phyloP scores from a whole-genome alignment of 495 filamentous ascomycete genomes.

The Neurospora sp. region DNA sequence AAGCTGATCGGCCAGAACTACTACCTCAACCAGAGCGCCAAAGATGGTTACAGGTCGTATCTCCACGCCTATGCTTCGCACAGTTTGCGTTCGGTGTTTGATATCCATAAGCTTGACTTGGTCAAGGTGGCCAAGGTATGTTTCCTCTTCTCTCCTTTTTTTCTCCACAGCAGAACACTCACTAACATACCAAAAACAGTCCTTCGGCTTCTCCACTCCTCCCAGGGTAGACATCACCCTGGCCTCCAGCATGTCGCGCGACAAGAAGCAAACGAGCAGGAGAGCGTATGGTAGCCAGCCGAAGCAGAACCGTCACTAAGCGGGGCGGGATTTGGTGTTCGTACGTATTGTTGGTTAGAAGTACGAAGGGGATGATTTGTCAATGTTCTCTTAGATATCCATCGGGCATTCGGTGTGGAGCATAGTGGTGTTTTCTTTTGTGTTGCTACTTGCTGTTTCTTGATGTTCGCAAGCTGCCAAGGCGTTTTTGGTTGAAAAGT shows the following conservation, averaged over 20 bases:
- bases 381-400: neutral
- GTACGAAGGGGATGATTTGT: neutral
- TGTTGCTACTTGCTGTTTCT: neutral
- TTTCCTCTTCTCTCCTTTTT: neutral
- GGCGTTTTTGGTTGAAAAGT: neutral
- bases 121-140: slow-evolving; percentile 73
- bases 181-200: slow-evolving; percentile 21
- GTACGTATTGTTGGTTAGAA: neutral
- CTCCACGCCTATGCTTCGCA: slow-evolving; percentile 92
- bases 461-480: neutral
- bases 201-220: slow-evolving; percentile 83
- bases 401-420: neutral
- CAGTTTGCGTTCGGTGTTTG: slow-evolving; percentile 79
- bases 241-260: slow-evolving; percentile 74
- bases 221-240: slow-evolving; percentile 84
- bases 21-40: slow-evolving; percentile 79
- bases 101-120: slow-evolving; percentile 87
- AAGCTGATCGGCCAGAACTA: slow-evolving; percentile 91
- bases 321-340: neutral
- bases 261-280: slow-evolving; percentile 71
- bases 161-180: too few relatives aligned
- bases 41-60: slow-evolving; percentile 67
- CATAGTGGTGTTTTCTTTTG: neutral
- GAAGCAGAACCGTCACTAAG: slow-evolving; percentile 18
- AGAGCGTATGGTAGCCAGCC: slow-evolving; percentile 70